These are phyloP conservation scores for Neotropicomus parvogracilis DNA, from an alignment of 1,284 basidiomycete species.

Conservation along the genomic window DNA sequence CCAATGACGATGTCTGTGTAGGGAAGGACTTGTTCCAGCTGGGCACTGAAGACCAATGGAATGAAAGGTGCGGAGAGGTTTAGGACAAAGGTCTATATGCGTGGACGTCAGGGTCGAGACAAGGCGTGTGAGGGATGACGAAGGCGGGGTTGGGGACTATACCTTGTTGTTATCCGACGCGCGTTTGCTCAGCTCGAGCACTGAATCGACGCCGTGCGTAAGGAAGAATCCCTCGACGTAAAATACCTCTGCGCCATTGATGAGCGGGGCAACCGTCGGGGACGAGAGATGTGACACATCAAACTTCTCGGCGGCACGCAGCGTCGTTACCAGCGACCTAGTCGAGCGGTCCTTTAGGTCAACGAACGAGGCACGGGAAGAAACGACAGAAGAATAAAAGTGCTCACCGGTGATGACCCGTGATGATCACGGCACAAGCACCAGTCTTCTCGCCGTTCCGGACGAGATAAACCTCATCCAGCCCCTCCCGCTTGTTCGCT, in stretches of 20 bases:
- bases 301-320: slow-evolving; percentile 91
- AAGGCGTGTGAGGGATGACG: not conserved
- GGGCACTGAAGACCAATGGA: slow-evolving; percentile 86
- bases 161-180: slow-evolving; percentile 78
- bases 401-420: slow-evolving; percentile 80
- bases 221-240: slow-evolving; percentile 99
- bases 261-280: slow-evolving; percentile 71
- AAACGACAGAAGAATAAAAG: too few relatives aligned
- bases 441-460: slow-evolving; percentile 87
- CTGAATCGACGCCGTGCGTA: slow-evolving; percentile 83
- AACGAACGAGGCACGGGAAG: too few relatives aligned
- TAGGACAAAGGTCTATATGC: slow-evolving; percentile 70
- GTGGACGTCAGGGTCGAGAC: not conserved
- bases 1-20: slow-evolving; percentile 88
- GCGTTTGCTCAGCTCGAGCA: slow-evolving; percentile 76
- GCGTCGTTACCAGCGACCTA: slow-evolving; percentile 90
- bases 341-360: not conserved
- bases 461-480: slow-evolving; percentile 88
- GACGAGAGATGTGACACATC: slow-evolving; percentile 76
- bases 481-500: slow-evolving; percentile 94
- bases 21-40: slow-evolving; percentile 77
- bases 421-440: slow-evolving; percentile 95
- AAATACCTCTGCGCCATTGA: slow-evolving; percentile 82
- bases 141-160: not conserved
- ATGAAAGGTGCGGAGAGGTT: slow-evolving; percentile 99